phyloP scores from a whole-genome alignment of 1,284 basidiomycete genomes.

The Pholiota adiposa region DNA sequence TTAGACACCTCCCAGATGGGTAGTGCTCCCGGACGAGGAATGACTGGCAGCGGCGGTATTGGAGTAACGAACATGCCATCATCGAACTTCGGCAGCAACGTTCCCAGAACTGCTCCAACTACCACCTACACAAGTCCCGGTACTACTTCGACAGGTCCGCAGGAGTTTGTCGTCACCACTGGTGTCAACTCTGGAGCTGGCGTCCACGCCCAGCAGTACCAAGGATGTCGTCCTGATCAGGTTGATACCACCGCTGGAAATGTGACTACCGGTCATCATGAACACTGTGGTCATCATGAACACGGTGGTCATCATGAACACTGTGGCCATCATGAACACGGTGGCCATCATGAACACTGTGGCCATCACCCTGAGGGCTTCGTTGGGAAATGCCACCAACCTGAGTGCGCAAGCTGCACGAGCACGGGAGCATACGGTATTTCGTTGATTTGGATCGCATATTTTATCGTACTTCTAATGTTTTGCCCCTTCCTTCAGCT shows the following conservation, averaged over 20 bases:
- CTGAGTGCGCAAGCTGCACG: neutral
- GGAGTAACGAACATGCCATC: no score
- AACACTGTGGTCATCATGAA: no score
- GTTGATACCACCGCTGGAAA: neutral
- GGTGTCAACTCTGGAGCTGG: conserved; percentile 10
- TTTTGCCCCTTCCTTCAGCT: neutral
- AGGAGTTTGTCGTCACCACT: neutral
- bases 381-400: neutral
- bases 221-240: neutral
- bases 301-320: neutral
- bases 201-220: conserved; percentile 13
- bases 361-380: neutral
- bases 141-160: neutral
- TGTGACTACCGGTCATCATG: neutral
- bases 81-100: no score
- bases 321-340: no score
- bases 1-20: neutral
- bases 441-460: no score
- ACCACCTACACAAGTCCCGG: neutral
- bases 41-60: neutral
- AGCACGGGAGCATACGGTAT: neutral
- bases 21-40: neutral
- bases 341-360: neutral
- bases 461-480: neutral
- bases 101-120: no score